Conservation (phyloP, 306 rosid species). For the Amphicarpaea edgeworthii region DNA sequence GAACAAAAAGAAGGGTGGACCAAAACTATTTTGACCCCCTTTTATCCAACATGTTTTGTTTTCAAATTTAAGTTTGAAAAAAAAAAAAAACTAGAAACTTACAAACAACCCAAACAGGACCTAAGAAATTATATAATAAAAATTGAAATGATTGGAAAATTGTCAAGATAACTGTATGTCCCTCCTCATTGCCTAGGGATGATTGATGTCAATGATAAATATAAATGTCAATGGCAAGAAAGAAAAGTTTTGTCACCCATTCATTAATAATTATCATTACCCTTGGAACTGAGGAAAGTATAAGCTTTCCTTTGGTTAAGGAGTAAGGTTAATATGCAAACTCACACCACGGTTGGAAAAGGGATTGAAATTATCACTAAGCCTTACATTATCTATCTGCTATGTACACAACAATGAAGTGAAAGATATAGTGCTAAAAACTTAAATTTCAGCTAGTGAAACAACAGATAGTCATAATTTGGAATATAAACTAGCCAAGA, state of each 20-base stretch:
- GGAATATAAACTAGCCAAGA: constrained; percentile 11
- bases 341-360: not conserved
- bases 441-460: constrained; percentile 20
- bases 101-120: too few relatives aligned
- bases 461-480: constrained; percentile 9
- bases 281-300: not conserved
- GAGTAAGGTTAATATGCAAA: constrained; percentile 20
- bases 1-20: not conserved
- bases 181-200: constrained; percentile 11
- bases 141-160: constrained; percentile 5
- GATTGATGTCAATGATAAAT: not conserved
- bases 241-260: not conserved
- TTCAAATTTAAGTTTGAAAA: too few relatives aligned
- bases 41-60: too few relatives aligned
- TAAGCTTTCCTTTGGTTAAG: not conserved
- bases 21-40: too few relatives aligned
- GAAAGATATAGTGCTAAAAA: not conserved
- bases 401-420: constrained; percentile 1
- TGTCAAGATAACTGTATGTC: not conserved
- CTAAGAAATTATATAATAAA: not conserved
- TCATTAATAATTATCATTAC: not conserved
- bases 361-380: constrained; percentile 26
- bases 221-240: not conserved
- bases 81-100: too few relatives aligned
- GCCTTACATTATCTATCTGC: constrained; percentile 3